Evolutionary conservation across 257 asterid genomes (phyloP).

Genomic region (Solanum pinnatisectum): DNA sequence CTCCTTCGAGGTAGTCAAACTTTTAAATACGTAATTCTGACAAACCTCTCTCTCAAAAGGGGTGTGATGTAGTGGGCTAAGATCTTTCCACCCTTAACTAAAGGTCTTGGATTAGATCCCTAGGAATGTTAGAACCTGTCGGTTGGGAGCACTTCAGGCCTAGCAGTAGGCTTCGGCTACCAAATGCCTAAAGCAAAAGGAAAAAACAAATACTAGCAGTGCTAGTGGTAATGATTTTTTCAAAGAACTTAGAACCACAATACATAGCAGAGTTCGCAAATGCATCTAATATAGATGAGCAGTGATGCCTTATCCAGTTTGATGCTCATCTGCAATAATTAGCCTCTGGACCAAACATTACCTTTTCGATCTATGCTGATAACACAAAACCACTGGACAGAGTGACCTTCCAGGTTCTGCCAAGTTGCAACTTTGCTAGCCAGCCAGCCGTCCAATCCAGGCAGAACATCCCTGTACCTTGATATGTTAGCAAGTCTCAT

Average conservation of each 20-base stretch:
- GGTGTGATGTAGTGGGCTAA: neutral
- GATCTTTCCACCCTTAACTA: neutral
- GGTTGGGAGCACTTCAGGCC: neutral
- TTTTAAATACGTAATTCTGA: neutral
- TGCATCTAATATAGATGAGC: neutral
- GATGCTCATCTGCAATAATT: neutral
- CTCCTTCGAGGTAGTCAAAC: neutral
- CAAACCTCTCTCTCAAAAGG: neutral
- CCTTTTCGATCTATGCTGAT: slow-evolving; percentile 82
- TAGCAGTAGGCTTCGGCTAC: neutral
- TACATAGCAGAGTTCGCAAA: neutral
- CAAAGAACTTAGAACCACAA: neutral
- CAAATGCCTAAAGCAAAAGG: neutral
- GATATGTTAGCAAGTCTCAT: slow-evolving; percentile 61
- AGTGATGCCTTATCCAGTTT: neutral
- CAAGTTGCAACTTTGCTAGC: slow-evolving; percentile 60
- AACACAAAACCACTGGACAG: slow-evolving; percentile 82
- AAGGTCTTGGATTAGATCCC: neutral
- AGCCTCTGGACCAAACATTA: slow-evolving; percentile 6
- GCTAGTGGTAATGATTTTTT: neutral
- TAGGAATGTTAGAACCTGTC: neutral
- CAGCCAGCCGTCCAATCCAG: slow-evolving; percentile 80
- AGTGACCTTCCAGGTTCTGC: slow-evolving; percentile 76
- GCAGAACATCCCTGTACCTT: slow-evolving; percentile 60
- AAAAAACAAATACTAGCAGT: neutral